Base-by-base conservation (phyloP, 306 rosid species). In the Dicorynia guianensis region DNA sequence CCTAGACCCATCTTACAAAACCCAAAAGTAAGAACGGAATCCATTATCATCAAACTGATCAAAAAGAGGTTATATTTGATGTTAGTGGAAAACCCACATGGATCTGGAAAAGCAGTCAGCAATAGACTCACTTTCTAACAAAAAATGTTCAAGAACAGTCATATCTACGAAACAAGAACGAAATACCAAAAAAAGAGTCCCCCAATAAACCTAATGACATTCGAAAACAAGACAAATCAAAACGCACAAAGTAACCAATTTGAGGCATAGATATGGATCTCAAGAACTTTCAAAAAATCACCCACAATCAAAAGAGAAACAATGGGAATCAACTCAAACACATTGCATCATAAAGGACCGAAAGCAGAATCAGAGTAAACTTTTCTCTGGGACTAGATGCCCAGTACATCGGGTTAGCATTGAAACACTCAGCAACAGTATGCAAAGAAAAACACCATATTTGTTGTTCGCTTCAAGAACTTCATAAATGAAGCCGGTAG, bases 41-140 rank as follows among this genome's bases (percentile, higher is more conserved):
- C 11, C 60, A 54, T 47, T 73, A 0, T 39, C 7, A 38, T 82
- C 34, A 50, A 68, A 39, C 59, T 38, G 71, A 62, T 46, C 33
- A 56, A 33, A 17, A 43, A 64, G 58, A 46, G 18, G 46, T 73
- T 42, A 58, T 40, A 67, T 4, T 61, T 33, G 49, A 17, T 34
- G 49, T 42, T 53, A 49, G 71, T 30, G 11, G 38, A 48, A 47
- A 39, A 52, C 71, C 52, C 0, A 46, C 25, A 68, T 11, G 75
- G 85, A 84, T 84, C 86, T 69, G 54, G 5, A 62, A 75, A 75
- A 50, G 71, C 74, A 60, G 70, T 11, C 8, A 43, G 3, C 50
- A 25, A 74, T 46, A 56, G 56, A 9, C 71, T 72, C 42, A 18
- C 58, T 34, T 55, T 72, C 67, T 25, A 74, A 46, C 18, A 72